Conservation (phyloP, 2,329 filamentous ascomycete species). For the Aspergillus sclerotialis region DNA sequence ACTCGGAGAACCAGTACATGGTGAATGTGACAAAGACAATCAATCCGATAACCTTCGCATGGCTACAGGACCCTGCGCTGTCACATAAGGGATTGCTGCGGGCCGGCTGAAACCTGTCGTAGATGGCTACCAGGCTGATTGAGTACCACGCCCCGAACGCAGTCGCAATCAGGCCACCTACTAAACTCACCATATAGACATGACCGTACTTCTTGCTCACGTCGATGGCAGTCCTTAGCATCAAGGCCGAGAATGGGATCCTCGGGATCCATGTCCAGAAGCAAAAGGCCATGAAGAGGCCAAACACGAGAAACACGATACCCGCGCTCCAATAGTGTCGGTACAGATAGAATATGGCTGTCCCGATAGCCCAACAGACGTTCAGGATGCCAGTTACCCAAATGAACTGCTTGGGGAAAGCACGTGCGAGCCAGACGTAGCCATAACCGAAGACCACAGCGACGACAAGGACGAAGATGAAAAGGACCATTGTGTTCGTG, state of each 20-base stretch:
- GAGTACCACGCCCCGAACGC: constrained; percentile 80
- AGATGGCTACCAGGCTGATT: constrained; percentile 78
- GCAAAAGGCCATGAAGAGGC: constrained; percentile 70
- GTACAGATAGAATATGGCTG: constrained; percentile 77
- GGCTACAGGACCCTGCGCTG: constrained; percentile 60
- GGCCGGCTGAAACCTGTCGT: constrained; percentile 69
- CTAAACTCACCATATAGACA: constrained; percentile 75
- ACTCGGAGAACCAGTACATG: constrained; percentile 90
- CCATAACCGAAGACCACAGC: constrained; percentile 67
- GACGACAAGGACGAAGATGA: constrained; percentile 67
- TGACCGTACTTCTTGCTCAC: constrained; percentile 78
- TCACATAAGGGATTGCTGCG: constrained; percentile 48
- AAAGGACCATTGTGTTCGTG: constrained; percentile 80
- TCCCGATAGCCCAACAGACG: constrained; percentile 74
- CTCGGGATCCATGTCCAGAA: constrained; percentile 85
- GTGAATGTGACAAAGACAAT: constrained; percentile 84
- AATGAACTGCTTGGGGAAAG: constrained; percentile 83
- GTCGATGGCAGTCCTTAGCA: constrained; percentile 80
- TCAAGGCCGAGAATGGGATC: constrained; percentile 84
- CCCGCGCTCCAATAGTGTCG: constrained; percentile 72
- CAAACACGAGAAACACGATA: constrained; percentile 79
- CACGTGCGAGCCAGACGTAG: constrained; percentile 69
- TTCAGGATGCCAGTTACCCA: constrained; percentile 89
- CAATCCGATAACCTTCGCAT: constrained; percentile 72
- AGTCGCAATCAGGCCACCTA: constrained; percentile 70